Conservation (phyloP, 108 stramenopile species). For the Thalassiosira profunda region DNA sequence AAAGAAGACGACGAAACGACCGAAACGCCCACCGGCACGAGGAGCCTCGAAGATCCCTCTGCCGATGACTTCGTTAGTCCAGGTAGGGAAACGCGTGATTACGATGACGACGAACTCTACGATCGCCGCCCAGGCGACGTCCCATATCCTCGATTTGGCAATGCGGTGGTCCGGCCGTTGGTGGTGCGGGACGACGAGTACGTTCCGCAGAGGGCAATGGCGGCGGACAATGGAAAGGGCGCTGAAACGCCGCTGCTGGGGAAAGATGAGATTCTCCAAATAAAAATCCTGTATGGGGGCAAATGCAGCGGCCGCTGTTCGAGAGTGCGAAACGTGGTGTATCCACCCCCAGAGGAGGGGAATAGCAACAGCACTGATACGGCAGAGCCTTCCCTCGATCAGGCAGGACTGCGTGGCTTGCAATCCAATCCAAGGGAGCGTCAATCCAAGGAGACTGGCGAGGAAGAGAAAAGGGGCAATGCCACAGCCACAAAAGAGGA, state of each 20-base stretch:
- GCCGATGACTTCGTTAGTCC: background rate
- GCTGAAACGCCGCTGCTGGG: conserved; percentile 23
- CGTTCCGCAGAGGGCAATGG: background rate
- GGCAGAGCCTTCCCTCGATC: background rate
- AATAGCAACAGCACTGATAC: background rate
- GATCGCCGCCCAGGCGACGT: no score
- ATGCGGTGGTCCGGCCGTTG: background rate
- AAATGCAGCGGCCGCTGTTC: conserved; percentile 42
- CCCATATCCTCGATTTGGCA: no score
- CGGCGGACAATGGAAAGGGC: background rate
- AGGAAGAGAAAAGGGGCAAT: no score
- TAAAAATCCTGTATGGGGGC: conserved; percentile 56
- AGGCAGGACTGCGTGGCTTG: background rate
- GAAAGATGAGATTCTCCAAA: conserved; percentile 57
- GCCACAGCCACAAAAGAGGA: conserved; percentile 1
- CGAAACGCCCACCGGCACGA: background rate
- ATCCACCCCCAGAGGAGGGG: background rate
- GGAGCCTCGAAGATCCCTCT: no score
- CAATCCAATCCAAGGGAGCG: no score
- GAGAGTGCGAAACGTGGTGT: conserved; percentile 36
- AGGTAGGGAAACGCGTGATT: background rate
- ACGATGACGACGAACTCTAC: background rate
- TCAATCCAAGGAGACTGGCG: no score
- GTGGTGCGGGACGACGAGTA: conserved; percentile 4
- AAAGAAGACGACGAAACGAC: conserved; percentile 1